Evolutionary conservation across 2,329 filamentous ascomycete genomes (phyloP).

Genomic region (Pseudogymnoascus sp.): DNA sequence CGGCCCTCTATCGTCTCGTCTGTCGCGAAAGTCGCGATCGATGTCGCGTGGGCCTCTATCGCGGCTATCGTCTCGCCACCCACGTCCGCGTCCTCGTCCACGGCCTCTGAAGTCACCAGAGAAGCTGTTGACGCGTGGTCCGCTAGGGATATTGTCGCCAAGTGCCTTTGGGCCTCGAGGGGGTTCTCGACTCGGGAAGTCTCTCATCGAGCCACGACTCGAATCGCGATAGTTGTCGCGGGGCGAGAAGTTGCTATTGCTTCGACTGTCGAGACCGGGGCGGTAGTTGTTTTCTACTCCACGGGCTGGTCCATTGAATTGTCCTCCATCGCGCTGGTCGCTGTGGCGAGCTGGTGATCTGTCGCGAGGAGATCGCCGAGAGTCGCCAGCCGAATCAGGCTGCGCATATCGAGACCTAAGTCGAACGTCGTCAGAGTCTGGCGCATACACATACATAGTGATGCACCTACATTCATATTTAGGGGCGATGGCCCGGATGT

Average conservation of each 20-base stretch:
- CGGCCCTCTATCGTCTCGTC: constrained; percentile 44
- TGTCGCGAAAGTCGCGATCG: constrained; percentile 48
- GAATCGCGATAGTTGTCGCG: constrained; percentile 53
- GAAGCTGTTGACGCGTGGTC: constrained; percentile 62
- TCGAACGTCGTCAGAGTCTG: not conserved
- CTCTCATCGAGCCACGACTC: constrained; percentile 26
- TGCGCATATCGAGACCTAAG: constrained; percentile 31
- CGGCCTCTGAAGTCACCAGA: constrained; percentile 56
- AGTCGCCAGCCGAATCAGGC: constrained; percentile 33
- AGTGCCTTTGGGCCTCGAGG: constrained; percentile 78
- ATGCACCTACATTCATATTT: constrained; percentile 27
- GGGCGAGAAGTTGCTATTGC: constrained; percentile 52
- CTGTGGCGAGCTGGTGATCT: constrained; percentile 33
- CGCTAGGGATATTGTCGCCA: constrained; percentile 53
- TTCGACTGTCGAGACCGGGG: constrained; percentile 15
- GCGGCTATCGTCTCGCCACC: constrained; percentile 54
- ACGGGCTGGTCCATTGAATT: constrained; percentile 26
- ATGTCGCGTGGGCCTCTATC: constrained; percentile 46
- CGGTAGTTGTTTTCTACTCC: constrained; percentile 23
- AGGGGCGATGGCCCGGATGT: constrained; percentile 26
- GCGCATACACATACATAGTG: not conserved
- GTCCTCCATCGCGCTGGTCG: constrained; percentile 24
- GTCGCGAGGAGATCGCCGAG: constrained; percentile 36
- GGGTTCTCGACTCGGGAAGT: constrained; percentile 56
- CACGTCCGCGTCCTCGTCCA: constrained; percentile 50